These are phyloP conservation scores for Chalaropsis ovoidea DNA, from an alignment of 2,329 filamentous ascomycete genomes.

Conservation along the genomic window DNA sequence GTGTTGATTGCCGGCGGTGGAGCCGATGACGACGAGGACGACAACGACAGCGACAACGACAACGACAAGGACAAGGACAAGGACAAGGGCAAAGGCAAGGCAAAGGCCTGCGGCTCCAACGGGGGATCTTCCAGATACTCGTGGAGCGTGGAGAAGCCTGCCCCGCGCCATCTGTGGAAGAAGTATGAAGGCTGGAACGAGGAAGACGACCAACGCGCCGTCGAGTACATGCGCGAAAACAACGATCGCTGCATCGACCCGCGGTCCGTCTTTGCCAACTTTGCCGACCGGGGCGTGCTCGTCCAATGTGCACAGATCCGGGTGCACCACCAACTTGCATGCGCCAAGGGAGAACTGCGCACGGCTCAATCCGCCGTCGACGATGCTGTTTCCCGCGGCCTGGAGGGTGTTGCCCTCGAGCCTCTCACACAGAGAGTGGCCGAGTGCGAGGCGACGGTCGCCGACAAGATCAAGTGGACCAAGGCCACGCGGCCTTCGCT, in stretches of 20 bases:
- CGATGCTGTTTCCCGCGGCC: neutral
- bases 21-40: neutral
- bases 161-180: neutral
- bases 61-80: neutral
- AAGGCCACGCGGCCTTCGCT: neutral
- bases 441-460: neutral
- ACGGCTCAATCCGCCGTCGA: neutral
- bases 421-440: neutral
- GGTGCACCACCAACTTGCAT: neutral
- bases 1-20: neutral
- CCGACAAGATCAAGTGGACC: neutral
- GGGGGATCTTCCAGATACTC: neutral
- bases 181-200: constrained; percentile 9
- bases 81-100: neutral
- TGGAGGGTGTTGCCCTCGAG: neutral
- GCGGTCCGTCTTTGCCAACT: constrained; percentile 17
- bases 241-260: constrained; percentile 20
- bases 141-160: neutral
- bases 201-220: neutral
- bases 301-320: neutral
- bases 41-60: too few relatives aligned
- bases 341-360: neutral
- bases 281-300: neutral
- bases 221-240: constrained; percentile 6
- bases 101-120: neutral